Evolutionary conservation across 768 basidiomycete genomes (phyloP).

Genomic region (Lentinula edodes): DNA sequence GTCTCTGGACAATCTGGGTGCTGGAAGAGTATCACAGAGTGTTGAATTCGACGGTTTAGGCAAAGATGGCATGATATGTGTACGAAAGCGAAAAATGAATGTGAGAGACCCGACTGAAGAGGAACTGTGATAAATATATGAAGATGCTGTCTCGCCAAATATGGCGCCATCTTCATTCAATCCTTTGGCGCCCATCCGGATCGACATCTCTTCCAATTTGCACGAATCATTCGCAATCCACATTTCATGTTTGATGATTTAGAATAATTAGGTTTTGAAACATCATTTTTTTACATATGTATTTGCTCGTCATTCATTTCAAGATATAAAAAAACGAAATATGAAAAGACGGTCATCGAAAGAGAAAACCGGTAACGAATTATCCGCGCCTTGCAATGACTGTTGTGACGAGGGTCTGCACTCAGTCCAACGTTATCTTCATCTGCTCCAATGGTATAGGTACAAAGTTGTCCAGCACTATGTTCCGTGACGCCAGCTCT

Average conservation of each 20-base stretch:
- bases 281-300: constrained; percentile 13
- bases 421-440: constrained; percentile 89
- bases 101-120: neutral
- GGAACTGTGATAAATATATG: constrained; percentile 10
- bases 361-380: neutral
- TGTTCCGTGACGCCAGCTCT: constrained; percentile 80
- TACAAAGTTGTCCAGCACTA: constrained; percentile 86
- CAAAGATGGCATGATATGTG: constrained; percentile 14
- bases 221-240: constrained; percentile 3
- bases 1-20: constrained; percentile 44
- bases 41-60: constrained; percentile 25
- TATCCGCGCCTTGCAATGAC: neutral
- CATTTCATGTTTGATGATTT: neutral
- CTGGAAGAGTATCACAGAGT: constrained; percentile 69
- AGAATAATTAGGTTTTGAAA: neutral
- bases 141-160: constrained; percentile 31
- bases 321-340: constrained; percentile 9
- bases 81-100: constrained; percentile 13
- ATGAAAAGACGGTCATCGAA: neutral
- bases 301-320: constrained; percentile 32
- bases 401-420: constrained; percentile 2
- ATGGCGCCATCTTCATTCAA: constrained; percentile 30
- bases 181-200: neutral
- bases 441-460: constrained; percentile 97
- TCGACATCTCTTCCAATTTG: neutral